Evolutionary conservation across 768 basidiomycete genomes (phyloP).

Genomic region (Mycena capillaripes): DNA sequence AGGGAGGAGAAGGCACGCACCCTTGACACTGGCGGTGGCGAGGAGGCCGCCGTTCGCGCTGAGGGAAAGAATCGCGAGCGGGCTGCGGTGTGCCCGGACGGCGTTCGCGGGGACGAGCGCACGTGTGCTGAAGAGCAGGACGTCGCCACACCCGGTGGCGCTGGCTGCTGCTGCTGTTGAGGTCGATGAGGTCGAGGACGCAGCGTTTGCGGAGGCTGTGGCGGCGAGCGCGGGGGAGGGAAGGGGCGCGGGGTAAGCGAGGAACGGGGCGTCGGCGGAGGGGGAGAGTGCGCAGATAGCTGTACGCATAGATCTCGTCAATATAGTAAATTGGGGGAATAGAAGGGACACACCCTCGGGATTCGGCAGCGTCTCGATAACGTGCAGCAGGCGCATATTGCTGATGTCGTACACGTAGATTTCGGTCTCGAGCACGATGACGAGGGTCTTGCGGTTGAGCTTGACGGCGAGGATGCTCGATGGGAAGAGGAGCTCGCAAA

Average conservation of each 20-base stretch:
- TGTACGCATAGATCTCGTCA: conserved; percentile 43
- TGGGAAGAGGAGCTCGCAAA: conserved; percentile 98
- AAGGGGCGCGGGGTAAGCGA: conserved; percentile 96
- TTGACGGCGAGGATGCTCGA: conserved; percentile 98
- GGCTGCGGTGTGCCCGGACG: conserved; percentile 96
- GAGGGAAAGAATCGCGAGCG: conserved; percentile 89
- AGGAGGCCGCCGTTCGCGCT: conserved; percentile 91
- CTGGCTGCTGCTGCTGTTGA: background rate
- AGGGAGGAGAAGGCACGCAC: conserved; percentile 2
- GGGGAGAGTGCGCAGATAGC: conserved; percentile 97
- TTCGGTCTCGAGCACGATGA: conserved; percentile 96
- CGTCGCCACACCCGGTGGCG: conserved; percentile 70
- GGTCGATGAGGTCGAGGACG: conserved; percentile 43
- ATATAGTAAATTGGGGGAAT: background rate
- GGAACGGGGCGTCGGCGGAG: conserved; percentile 91
- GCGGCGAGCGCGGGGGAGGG: conserved; percentile 83
- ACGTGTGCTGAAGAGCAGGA: conserved; percentile 94
- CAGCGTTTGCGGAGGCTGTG: conserved; percentile 55
- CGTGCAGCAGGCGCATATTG: conserved; percentile 97
- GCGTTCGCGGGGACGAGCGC: conserved; percentile 94
- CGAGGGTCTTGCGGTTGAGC: conserved; percentile 95
- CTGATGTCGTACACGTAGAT: conserved; percentile 99
- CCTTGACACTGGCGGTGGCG: conserved; percentile 73
- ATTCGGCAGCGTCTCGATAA: conserved; percentile 96
- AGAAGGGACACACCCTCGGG: conserved; percentile 79